Percentiles rank a stretch among this genome's conserved stretches.
Evolutionary conservation across 306 rosid species (phyloP).

Genomic region (Arachis hypogaea): DNA sequence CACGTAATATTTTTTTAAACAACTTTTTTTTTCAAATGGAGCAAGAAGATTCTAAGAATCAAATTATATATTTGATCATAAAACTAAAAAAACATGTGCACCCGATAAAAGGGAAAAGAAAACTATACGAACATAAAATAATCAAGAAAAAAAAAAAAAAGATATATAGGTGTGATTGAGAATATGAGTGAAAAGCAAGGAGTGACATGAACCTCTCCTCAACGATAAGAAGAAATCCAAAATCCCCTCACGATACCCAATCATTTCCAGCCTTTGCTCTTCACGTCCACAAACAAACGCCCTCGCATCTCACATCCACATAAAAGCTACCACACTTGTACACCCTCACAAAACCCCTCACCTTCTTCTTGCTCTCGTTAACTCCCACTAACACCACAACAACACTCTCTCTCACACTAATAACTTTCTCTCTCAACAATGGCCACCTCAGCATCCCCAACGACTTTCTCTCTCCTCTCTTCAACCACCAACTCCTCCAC

Average conservation of each 20-base stretch:
- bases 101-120: too few species aligned
- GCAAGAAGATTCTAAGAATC: too few species aligned
- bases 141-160: too few species aligned
- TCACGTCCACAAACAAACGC: constrained; percentile 56
- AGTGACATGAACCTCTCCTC: constrained; percentile 77
- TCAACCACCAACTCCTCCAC: constrained; percentile 53
- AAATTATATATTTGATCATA: too few species aligned
- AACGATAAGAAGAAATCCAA: constrained; percentile 78
- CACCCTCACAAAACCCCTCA: constrained; percentile 2
- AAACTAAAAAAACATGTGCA: too few species aligned
- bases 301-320: constrained; percentile 27
- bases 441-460: constrained; percentile 77
- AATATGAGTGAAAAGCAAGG: constrained; percentile 42
- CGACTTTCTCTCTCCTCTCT: constrained; percentile 71
- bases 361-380: not conserved
- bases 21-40: too few species aligned
- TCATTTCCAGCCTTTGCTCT: constrained; percentile 47
- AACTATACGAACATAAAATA: too few species aligned
- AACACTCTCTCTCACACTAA: not conserved
- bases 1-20: too few species aligned
- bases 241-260: constrained; percentile 51
- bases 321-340: not conserved
- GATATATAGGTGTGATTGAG: too few species aligned
- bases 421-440: constrained; percentile 46
- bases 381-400: not conserved